These are phyloP conservation scores for Fusarium temperatum DNA, from an alignment of 2,329 filamentous ascomycete genomes.

Conservation along the genomic window DNA sequence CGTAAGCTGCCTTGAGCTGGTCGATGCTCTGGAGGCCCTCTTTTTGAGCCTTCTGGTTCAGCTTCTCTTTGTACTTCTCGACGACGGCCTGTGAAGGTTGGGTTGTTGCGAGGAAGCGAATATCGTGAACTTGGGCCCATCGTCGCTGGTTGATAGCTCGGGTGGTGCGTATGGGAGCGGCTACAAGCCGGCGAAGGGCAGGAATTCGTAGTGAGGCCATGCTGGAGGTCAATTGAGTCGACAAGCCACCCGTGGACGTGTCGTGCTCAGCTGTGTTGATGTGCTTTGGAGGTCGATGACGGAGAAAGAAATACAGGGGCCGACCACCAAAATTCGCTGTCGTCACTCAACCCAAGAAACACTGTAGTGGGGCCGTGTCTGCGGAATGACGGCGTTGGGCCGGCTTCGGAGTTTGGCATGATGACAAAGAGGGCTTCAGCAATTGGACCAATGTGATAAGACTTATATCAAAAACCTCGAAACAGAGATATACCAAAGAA, in stretches of 20 bases:
- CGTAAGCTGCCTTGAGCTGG: slow-evolving; percentile 82
- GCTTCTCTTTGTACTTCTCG: slow-evolving; percentile 88
- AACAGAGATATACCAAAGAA: background rate
- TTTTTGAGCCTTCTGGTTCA: slow-evolving; percentile 81
- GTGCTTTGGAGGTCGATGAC: slow-evolving; percentile 1
- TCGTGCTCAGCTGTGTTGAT: background rate
- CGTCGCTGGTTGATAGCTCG: slow-evolving; percentile 70
- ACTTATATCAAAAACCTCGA: slow-evolving; percentile 10
- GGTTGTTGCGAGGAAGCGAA: slow-evolving; percentile 87
- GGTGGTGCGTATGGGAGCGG: slow-evolving; percentile 45
- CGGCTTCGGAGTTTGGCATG: slow-evolving; percentile 41
- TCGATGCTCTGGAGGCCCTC: slow-evolving; percentile 76
- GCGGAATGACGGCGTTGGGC: slow-evolving; percentile 6
- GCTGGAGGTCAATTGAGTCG: slow-evolving; percentile 4
- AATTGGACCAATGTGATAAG: slow-evolving; percentile 38
- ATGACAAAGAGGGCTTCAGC: slow-evolving; percentile 38
- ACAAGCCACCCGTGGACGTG: slow-evolving; percentile 1
- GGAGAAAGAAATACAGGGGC: slow-evolving; percentile 23
- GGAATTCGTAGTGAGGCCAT: slow-evolving; percentile 62
- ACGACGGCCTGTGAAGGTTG: slow-evolving; percentile 72
- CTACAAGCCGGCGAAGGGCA: slow-evolving; percentile 58
- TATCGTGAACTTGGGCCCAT: slow-evolving; percentile 92
- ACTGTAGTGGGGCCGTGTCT: slow-evolving; percentile 28
- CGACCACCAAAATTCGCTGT: slow-evolving; percentile 30
- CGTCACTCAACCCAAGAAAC: slow-evolving; percentile 34